A percentile compares a stretch with the other conserved stretches of the same genome.
phyloP scores from a whole-genome alignment of 371 early-diverging fungal genomes.

The Apophysomyces ossiformis region DNA sequence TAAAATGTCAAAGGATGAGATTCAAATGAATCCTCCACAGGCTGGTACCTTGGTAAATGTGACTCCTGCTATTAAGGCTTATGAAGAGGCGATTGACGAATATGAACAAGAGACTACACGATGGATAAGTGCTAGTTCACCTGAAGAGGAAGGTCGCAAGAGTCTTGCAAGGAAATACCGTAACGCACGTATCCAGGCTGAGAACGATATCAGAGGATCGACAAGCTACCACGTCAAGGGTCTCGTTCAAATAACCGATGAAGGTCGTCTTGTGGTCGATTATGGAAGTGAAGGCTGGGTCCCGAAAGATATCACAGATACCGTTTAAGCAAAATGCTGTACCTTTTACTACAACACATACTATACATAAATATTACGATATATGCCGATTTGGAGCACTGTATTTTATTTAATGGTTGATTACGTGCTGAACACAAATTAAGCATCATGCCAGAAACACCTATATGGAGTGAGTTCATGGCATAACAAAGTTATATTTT shows the following conservation, averaged over 20 bases:
- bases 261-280: neutral
- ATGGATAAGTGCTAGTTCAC: slow-evolving; percentile 26
- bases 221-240: slow-evolving; percentile 5
- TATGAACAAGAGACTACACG: slow-evolving; percentile 27
- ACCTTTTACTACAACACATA: no score
- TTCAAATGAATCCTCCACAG: slow-evolving; percentile 24
- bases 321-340: slow-evolving; percentile 13
- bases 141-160: slow-evolving; percentile 17
- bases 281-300: slow-evolving; percentile 21
- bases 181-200: slow-evolving; percentile 3
- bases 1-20: slow-evolving; percentile 34
- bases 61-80: slow-evolving; percentile 26
- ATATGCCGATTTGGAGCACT: no score
- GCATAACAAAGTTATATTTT: no score
- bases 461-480: no score
- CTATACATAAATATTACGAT: no score
- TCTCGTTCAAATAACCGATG: neutral
- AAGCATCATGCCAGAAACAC: no score
- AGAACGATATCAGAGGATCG: neutral
- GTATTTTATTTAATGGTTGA: no score
- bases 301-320: slow-evolving; percentile 19
- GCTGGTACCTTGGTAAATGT: slow-evolving; percentile 28
- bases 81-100: slow-evolving; percentile 23
- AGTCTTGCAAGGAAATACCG: slow-evolving; percentile 14
- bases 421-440: no score